Conservation (phyloP, 306 rosid genomes). For the Pachyrhizus erosus region DNA sequence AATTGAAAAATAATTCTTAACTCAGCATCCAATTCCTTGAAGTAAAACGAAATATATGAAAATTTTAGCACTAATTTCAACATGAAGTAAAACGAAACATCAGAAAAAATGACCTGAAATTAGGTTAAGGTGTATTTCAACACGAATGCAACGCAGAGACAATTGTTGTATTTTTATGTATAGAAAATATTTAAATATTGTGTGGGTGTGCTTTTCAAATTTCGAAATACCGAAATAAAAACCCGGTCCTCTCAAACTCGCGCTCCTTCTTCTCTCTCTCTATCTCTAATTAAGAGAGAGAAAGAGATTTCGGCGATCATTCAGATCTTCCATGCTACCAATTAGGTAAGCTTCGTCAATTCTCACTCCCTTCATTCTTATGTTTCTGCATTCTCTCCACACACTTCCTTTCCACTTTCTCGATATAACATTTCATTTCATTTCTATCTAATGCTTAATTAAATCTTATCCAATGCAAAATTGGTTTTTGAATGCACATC, state of each 20-base stretch:
- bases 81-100: too few species aligned
- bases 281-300: background rate
- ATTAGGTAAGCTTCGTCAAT: background rate
- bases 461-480: background rate
- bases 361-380: background rate
- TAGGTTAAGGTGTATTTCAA: background rate
- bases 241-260: background rate
- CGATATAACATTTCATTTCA: too few species aligned
- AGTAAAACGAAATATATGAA: too few species aligned
- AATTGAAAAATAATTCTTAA: too few species aligned
- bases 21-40: too few species aligned
- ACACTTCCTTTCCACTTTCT: background rate
- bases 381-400: too few species aligned
- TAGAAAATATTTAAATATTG: background rate
- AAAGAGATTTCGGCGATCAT: background rate
- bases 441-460: background rate
- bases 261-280: constrained; percentile 2
- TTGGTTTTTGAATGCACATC: background rate
- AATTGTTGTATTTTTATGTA: background rate
- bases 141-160: too few species aligned
- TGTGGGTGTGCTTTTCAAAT: background rate
- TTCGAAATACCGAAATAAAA: constrained; percentile 38
- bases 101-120: too few species aligned
- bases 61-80: too few species aligned
- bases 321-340: background rate